phyloP scores from a whole-genome alignment of 176 grass and related monocot genomes.

The Eragrostis curvula region DNA sequence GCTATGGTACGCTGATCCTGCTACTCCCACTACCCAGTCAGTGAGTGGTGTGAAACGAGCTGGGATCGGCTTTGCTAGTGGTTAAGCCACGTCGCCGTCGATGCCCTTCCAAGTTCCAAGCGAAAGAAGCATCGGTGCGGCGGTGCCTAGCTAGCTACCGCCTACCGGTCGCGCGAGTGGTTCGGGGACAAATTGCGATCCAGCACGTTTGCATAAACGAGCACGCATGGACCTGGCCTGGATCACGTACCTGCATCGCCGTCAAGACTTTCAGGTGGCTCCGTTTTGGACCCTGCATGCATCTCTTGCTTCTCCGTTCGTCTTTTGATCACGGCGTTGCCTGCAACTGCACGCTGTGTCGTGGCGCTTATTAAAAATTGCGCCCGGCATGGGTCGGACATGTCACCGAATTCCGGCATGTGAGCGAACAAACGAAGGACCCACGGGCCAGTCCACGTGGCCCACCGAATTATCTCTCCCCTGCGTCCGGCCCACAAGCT shows the following conservation, averaged over 20 bases:
- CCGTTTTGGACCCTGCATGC: not conserved
- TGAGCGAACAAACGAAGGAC: not conserved
- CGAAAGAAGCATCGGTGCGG: too few relatives aligned
- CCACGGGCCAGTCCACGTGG: not conserved
- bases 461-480: slow-evolving; percentile 6
- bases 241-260: not conserved
- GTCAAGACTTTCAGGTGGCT: not conserved
- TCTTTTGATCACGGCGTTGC: too few relatives aligned
- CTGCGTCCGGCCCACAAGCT: not conserved
- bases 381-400: not conserved
- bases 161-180: not conserved
- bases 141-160: too few relatives aligned
- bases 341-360: not conserved
- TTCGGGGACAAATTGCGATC: not conserved
- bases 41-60: slow-evolving; percentile 13
- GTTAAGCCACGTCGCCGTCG: not conserved
- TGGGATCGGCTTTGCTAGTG: too few relatives aligned
- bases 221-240: not conserved
- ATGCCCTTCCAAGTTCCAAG: not conserved
- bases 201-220: not conserved
- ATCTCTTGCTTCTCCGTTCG: not conserved
- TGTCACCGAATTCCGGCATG: too few relatives aligned
- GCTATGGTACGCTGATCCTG: not conserved
- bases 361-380: not conserved
- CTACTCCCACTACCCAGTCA: not conserved